Evolutionary conservation across 805 yeast genomes (phyloP), one percentile per base, ranked within the genome.

Genomic region (Pichia occidentalis): DNA sequence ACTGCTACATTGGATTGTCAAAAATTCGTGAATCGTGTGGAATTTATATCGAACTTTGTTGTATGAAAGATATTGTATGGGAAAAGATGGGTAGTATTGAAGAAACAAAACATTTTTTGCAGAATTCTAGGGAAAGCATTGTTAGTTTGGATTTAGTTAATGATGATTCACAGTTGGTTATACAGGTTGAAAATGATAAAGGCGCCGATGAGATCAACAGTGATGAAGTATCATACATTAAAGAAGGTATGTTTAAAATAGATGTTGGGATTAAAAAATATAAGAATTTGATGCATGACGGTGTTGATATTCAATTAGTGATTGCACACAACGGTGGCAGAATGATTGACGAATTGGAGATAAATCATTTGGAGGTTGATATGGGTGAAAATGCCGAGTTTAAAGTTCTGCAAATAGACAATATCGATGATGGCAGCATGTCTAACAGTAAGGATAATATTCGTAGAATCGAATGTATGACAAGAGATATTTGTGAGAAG

Each of bases 1-100:
- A 53, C 20, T 70, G 75, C 38, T 67, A 61, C 27, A 32, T 55
- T 6, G 45, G 57, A 24, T 42, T 66, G 32, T 46, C 49, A 6
- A 59, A 59, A 33, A 40, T 40, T 36, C 56, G 46, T 46, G 68
- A 62, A 17, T 57, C 68, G 0, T 49, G 59, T 16, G 27, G 54
- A 17, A 60, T 59, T 34, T 49, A 56, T 9, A 35, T 67, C 11
- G 64, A 66, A 34, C 37, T 69, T 18, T 47, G 57, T 24, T 33
- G 19, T 14, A 16, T 35, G 2, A 24, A 23, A 11, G 34, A 32
- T 14, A 17, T 10, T 19, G 20, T 26, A 6, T 19, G 29, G 12
- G 7, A 7, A 11, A 13, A 25, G 12, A 22, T 25, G 10, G 20
- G 14, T 20, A 22, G 24, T 7, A 25, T 22, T 10, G 24, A 17